These are phyloP conservation scores for Colletotrichum melonis DNA, from an alignment of 2,329 filamentous ascomycete species.

Conservation along the genomic window DNA sequence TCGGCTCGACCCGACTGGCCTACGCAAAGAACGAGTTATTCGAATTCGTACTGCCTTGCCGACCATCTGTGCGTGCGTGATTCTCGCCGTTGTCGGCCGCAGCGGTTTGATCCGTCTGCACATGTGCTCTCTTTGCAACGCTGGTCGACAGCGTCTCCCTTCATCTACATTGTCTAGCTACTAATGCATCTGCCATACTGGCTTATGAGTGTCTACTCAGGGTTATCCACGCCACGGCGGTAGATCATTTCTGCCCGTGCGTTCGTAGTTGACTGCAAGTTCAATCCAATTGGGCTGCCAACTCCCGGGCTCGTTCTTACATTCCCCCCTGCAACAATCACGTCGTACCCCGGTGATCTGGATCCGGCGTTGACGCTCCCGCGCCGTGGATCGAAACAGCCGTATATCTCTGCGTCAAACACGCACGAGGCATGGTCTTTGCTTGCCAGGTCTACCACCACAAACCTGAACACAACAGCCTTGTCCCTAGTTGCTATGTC, in stretches of 20 bases:
- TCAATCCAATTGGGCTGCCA: neutral
- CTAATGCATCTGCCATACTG: neutral
- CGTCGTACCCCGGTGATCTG: neutral
- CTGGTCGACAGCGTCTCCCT: neutral
- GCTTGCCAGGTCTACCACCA: neutral
- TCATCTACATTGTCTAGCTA: neutral
- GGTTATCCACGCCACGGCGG: neutral
- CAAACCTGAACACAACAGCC: neutral
- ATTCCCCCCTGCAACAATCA: constrained; percentile 9
- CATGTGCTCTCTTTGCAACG: neutral
- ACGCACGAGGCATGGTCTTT: neutral
- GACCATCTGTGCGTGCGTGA: neutral
- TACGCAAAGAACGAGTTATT: neutral
- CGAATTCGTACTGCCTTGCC: neutral
- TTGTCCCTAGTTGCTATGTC: neutral
- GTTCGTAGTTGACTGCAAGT: neutral
- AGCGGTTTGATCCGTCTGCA: neutral
- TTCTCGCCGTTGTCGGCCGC: neutral
- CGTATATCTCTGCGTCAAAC: constrained; percentile 17
- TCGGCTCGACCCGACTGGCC: neutral
- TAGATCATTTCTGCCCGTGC: constrained; percentile 1
- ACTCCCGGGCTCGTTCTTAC: neutral
- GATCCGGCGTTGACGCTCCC: constrained; percentile 16
- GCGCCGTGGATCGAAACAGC: constrained; percentile 9
- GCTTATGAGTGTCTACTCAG: neutral